These are phyloP conservation scores for Nakazawaea ishiwadae DNA, from an alignment of 805 yeast genomes.

Conservation along the genomic window DNA sequence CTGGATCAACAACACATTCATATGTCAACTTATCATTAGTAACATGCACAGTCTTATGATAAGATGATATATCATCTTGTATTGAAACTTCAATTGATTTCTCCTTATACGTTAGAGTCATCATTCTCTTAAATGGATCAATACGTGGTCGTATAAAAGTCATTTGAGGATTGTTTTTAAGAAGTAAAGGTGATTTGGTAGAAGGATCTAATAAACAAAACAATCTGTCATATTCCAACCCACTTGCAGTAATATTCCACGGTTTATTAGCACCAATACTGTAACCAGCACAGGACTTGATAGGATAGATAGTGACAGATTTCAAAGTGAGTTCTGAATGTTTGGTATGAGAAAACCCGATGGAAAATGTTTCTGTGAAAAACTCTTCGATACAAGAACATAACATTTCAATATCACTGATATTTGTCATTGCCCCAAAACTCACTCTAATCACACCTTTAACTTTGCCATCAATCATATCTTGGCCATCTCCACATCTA, in stretches of 20 bases:
- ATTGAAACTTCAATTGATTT: constrained; percentile 1
- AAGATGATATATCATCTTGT: neutral
- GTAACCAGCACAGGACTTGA: constrained; percentile 37
- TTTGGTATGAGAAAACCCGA: neutral
- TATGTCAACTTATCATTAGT: constrained; percentile 7
- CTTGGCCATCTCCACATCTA: constrained; percentile 38
- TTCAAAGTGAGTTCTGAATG: constrained; percentile 14
- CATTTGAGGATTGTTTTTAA: constrained; percentile 32
- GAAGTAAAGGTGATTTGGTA: constrained; percentile 23
- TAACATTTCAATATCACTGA: constrained; percentile 28
- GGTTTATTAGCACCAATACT: constrained; percentile 18
- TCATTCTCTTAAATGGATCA: constrained; percentile 11
- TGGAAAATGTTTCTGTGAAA: constrained; percentile 15
- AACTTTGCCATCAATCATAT: constrained; percentile 29
- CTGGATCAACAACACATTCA: constrained; percentile 15
- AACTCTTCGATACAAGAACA: constrained; percentile 22
- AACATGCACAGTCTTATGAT: neutral
- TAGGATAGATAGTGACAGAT: constrained; percentile 31
- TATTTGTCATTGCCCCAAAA: constrained; percentile 34
- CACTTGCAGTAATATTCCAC: constrained; percentile 27
- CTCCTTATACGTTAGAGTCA: constrained; percentile 13
- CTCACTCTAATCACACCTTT: constrained; percentile 39
- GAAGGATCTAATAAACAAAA: constrained; percentile 30
- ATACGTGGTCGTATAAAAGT: constrained; percentile 28
- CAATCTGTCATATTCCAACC: constrained; percentile 35